These are phyloP conservation scores for Yarrowia alimentaria DNA, from an alignment of 805 yeast genomes.

Conservation along the genomic window DNA sequence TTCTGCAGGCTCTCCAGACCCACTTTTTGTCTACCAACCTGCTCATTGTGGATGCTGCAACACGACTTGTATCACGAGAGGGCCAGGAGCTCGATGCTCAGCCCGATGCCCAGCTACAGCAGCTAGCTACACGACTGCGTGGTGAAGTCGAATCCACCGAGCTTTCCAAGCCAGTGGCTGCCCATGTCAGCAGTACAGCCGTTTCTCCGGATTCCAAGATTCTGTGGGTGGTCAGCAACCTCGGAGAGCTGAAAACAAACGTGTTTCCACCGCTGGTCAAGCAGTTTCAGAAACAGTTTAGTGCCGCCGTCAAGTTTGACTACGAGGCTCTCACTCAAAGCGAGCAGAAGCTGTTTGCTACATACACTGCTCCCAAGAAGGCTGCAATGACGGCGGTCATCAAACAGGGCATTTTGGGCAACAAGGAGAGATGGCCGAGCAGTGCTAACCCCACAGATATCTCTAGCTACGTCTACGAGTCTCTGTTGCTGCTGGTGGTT, in stretches of 20 bases:
- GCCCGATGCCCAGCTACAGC: constrained; percentile 16
- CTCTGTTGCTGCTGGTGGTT: constrained; percentile 49
- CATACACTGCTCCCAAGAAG: constrained; percentile 52
- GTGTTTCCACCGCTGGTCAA: constrained; percentile 52
- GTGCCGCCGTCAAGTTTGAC: constrained; percentile 46
- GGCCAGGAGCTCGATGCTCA: background rate
- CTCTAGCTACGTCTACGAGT: constrained; percentile 49
- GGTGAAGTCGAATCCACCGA: constrained; percentile 13
- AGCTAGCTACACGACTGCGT: constrained; percentile 6
- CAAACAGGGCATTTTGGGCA: constrained; percentile 42
- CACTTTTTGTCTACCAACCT: constrained; percentile 31
- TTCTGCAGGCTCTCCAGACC: constrained; percentile 38
- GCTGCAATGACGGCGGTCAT: constrained; percentile 43
- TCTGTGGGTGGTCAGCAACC: constrained; percentile 53
- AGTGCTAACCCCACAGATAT: constrained; percentile 36
- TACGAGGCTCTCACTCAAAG: constrained; percentile 47
- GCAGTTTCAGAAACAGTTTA: constrained; percentile 46
- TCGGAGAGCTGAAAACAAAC: constrained; percentile 47
- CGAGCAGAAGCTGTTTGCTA: constrained; percentile 54
- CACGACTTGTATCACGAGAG: constrained; percentile 3
- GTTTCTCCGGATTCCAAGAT: constrained; percentile 52
- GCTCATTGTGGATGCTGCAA: constrained; percentile 11
- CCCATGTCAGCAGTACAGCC: too few relatives aligned
- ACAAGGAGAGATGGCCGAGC: constrained; percentile 47
- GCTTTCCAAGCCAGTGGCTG: too few relatives aligned